Base-by-base conservation (phyloP, 202 grass and related monocot species). In the Musa balbisiana region DNA sequence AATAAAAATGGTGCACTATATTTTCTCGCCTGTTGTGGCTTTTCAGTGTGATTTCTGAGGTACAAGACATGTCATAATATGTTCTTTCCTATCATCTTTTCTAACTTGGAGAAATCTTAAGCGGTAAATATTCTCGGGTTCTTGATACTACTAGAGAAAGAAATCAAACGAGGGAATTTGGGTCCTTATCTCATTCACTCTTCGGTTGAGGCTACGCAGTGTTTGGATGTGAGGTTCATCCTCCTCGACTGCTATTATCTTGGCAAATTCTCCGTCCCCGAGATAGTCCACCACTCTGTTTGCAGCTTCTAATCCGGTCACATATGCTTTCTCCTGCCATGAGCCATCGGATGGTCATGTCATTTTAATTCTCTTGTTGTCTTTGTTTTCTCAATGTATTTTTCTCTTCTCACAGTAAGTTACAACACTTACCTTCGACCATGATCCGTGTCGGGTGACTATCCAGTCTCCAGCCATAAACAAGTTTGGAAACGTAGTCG, bases 401-500 rank as follows among this genome's bases (percentile, higher is more conserved):
- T 22, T 43, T 22, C 23, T 55, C n/a, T 2, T 5, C 25, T 49
- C 8, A 10, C 26, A 55, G 10, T 27, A 26, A 73, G 22, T 26
- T 26, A 16, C 11, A 10, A 20, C 16, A 33, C 17, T 79, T n/a
- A 89, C 89, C 81, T 92, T 90, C 66, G 89, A 92, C 83, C 89
- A 96, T 63, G 87, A 92, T 15, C 89, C 92, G 73, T 96, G 92
- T 64, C 87, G 82, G 43, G 81, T 96, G 72, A 92, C 78, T 78
- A 96, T 92, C 92, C 92, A 96, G 79, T 96, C 89, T 75, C 89
- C 85, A 33, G 84, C 82, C 80, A 90, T 76, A 83, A 96, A 96
- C 51, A 96, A 88, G 85, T 92, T 92, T 66, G 85, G 84, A 74
- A 96, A 77, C 53, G 85, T 84, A 64, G 87, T 89, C 55, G 92